Percentiles rank a stretch among this genome's conserved stretches.
Evolutionary conservation across 108 stramenopile species (phyloP).

Genomic region (Skeletonema menzelii): DNA sequence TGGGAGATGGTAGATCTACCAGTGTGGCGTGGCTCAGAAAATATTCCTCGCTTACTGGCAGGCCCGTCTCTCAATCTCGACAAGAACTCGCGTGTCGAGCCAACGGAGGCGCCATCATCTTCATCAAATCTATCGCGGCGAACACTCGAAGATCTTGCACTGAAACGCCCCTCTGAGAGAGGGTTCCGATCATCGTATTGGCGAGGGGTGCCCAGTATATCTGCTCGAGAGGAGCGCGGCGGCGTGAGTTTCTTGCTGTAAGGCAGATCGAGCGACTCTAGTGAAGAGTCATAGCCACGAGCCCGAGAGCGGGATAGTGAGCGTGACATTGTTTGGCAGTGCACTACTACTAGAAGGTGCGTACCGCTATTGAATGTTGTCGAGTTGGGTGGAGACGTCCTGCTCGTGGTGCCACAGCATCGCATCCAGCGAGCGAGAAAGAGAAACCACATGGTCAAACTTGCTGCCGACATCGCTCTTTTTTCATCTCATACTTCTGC

Average conservation of each 20-base stretch:
- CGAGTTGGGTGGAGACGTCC: no score
- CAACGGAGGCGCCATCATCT: background rate
- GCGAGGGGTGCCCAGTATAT: background rate
- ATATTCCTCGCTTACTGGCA: background rate
- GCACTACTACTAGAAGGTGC: background rate
- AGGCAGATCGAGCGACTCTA: background rate
- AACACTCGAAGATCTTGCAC: background rate
- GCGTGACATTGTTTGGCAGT: background rate
- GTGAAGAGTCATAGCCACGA: background rate
- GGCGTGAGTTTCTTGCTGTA: background rate
- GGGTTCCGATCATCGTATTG: background rate
- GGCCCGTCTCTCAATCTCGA: background rate
- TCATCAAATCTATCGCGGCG: conserved; percentile 1
- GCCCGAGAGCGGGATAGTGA: conserved; percentile 4
- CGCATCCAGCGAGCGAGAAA: no score
- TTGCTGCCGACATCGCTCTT: no score
- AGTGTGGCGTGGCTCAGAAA: background rate
- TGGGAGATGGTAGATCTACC: background rate
- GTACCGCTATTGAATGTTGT: background rate
- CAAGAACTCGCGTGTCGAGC: background rate
- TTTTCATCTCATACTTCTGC: no score
- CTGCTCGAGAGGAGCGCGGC: background rate
- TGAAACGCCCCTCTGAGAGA: background rate
- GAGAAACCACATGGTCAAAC: no score
- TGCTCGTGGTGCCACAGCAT: no score